Conservation (phyloP, 106 monocot species). For the Vanilla planifolia region DNA sequence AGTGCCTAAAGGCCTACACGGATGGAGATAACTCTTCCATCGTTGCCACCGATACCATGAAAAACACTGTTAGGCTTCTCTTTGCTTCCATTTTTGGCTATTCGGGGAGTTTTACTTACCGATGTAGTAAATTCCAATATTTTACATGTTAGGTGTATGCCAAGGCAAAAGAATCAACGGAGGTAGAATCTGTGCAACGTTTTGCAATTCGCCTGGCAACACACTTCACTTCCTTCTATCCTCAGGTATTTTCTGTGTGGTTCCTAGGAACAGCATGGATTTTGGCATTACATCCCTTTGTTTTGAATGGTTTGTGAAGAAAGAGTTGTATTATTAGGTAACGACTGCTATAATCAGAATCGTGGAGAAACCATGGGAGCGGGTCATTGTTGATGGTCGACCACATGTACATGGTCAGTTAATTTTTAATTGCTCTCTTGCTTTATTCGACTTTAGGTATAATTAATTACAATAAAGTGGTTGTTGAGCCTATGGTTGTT, state of each 20-base stretch:
- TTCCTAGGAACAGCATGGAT: background rate
- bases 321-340: slow-evolving; percentile 33
- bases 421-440: background rate
- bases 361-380: slow-evolving; percentile 92
- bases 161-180: slow-evolving; percentile 83
- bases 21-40: slow-evolving; percentile 74
- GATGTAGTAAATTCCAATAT: slow-evolving; percentile 2
- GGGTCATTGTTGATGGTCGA: slow-evolving; percentile 42
- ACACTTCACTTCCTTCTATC: slow-evolving; percentile 75
- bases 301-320: slow-evolving; percentile 1
- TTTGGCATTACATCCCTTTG: background rate
- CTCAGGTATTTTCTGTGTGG: slow-evolving; percentile 39
- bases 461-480: too few relatives aligned
- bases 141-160: slow-evolving; percentile 60
- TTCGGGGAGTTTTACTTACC: background rate
- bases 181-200: slow-evolving; percentile 52
- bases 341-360: slow-evolving; percentile 50
- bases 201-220: slow-evolving; percentile 70
- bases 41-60: slow-evolving; percentile 94
- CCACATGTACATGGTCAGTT: slow-evolving; percentile 68
- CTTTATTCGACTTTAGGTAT: background rate
- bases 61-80: slow-evolving; percentile 70
- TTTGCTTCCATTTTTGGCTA: background rate
- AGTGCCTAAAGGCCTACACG: slow-evolving; percentile 74
- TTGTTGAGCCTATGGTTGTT: too few relatives aligned